A percentile compares a stretch with the other conserved stretches of the same genome.
These are phyloP conservation scores for Botryobasidium botryosum DNA, from an alignment of 768 basidiomycete species.

Conservation along the genomic window DNA sequence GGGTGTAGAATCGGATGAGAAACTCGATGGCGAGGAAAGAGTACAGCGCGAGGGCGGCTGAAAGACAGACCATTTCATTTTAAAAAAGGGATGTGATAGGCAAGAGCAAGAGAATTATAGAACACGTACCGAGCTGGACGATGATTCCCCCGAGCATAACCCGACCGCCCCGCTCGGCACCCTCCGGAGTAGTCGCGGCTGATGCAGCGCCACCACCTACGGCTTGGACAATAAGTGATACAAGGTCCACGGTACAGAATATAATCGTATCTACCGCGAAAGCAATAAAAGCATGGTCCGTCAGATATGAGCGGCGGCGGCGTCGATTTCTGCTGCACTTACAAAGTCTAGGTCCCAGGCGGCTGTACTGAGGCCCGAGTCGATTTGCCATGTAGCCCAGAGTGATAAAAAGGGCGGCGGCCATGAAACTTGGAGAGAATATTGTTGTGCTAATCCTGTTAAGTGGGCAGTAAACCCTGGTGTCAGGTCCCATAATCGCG, in stretches of 20 bases:
- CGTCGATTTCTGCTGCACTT: slow-evolving; percentile 8
- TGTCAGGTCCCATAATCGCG: too few species aligned
- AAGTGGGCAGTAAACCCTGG: too few species aligned
- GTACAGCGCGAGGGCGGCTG: slow-evolving; percentile 30
- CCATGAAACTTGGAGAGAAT: slow-evolving; percentile 12
- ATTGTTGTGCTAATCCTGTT: too few species aligned
- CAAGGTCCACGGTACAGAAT: slow-evolving; percentile 20
- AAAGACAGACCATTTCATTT: slow-evolving; percentile 13
- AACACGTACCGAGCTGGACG: slow-evolving; percentile 11
- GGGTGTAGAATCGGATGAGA: slow-evolving; percentile 24
- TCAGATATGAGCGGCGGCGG: too few species aligned
- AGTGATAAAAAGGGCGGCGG: slow-evolving; percentile 21
- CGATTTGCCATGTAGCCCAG: slow-evolving; percentile 17
- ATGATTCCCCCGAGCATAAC: slow-evolving; percentile 15
- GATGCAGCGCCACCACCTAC: slow-evolving; percentile 23
- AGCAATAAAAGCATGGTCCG: not conserved
- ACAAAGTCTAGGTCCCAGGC: slow-evolving; percentile 11
- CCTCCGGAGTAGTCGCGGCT: slow-evolving; percentile 9
- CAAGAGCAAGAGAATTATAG: too few species aligned
- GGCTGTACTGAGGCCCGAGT: slow-evolving; percentile 11
- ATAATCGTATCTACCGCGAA: slow-evolving; percentile 5
- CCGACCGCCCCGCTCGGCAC: slow-evolving; percentile 8
- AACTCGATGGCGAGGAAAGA: slow-evolving; percentile 30
- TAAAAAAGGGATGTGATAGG: slow-evolving; percentile 1
- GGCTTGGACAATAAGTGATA: slow-evolving; percentile 27